Conservation (phyloP, 2,329 filamentous ascomycete genomes). For the Aurifilum marmelostoma region DNA sequence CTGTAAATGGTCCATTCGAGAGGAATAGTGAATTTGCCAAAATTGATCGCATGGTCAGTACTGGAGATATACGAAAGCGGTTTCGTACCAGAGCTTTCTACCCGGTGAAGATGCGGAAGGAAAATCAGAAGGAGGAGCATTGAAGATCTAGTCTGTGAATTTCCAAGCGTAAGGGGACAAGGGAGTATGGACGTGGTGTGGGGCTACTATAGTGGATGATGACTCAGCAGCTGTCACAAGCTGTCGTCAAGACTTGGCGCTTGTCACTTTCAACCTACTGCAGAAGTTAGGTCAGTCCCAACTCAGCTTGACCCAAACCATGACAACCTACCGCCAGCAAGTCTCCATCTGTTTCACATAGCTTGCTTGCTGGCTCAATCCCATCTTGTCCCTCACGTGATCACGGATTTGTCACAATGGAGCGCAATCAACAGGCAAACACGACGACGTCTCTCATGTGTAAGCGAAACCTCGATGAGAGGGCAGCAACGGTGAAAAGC, state of each 20-base stretch:
- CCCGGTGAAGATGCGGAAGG: no score
- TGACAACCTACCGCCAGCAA: neutral
- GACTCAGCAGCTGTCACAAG: neutral
- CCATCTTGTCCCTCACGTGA: neutral
- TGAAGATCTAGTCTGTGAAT: neutral
- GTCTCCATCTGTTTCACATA: neutral
- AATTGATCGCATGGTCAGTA: no score
- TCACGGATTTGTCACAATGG: slow-evolving; percentile 25
- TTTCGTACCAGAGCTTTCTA: no score
- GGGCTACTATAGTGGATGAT: neutral
- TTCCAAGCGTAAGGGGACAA: no score
- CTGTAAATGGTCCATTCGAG: slow-evolving; percentile 6
- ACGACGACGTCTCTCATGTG: slow-evolving; percentile 31
- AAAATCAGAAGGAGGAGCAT: neutral
- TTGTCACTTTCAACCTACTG: slow-evolving; percentile 7
- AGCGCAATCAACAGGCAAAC: slow-evolving; percentile 29
- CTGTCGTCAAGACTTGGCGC: neutral
- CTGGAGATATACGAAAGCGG: no score
- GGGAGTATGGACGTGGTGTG: neutral
- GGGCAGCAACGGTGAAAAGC: neutral
- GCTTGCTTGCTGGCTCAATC: neutral
- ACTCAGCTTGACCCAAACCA: slow-evolving; percentile 3
- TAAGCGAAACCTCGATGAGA: slow-evolving; percentile 15
- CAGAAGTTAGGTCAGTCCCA: neutral
- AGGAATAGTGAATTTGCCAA: no score